Evolutionary conservation across 179 eudicot species (phyloP), one percentile per base, ranked within the genome.

Genomic region (Silene vulgaris): DNA sequence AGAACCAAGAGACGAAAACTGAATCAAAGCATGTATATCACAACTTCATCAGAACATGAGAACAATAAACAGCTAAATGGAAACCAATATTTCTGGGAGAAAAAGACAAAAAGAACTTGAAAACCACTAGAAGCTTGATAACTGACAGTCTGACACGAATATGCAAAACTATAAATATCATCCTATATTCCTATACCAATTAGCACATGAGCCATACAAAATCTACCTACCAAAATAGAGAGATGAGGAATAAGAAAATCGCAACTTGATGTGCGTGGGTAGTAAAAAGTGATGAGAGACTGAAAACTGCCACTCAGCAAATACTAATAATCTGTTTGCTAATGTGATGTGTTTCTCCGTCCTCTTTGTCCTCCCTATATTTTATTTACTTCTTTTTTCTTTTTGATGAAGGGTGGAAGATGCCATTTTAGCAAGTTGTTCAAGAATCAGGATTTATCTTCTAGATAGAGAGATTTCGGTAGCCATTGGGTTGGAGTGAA

Each of bases 1-100:
- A 59, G 99, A 95, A 73, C 99, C 99, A 77, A 95, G 90, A 43
- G 99, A 95, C 13, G 99, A 95, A 78, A 95, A 95, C 99, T 95
- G 87, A 77, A 84, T 67, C 60, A 76, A 43, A 48, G 16, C 26
- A 75, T 50, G 50, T 4, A 76, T 12, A n/a, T 26, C 61, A 50
- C 1, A 69, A 45, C 43, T 71, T 26, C 8, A 21, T 68, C 23
- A 67, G 73, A 52, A 72, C 12, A 8, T 68, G 17, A 67, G 73
- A 52, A 72, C 12, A 8, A 52, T 3, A 65, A 13, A 60, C 59
- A 26, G 37, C 45, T 2, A 45, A 3, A 23, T 23, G 48, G 48
- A 40, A 40, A 40, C 0, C 48, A 40, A 40, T 40, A 9, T 40
- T 37, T 8, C 48, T 40, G 7, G 48, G 48, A 1, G 48, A 40